Evolutionary conservation across 2,329 filamentous ascomycete genomes (phyloP).

Genomic region (Phyllosticta paracitricarpa): DNA sequence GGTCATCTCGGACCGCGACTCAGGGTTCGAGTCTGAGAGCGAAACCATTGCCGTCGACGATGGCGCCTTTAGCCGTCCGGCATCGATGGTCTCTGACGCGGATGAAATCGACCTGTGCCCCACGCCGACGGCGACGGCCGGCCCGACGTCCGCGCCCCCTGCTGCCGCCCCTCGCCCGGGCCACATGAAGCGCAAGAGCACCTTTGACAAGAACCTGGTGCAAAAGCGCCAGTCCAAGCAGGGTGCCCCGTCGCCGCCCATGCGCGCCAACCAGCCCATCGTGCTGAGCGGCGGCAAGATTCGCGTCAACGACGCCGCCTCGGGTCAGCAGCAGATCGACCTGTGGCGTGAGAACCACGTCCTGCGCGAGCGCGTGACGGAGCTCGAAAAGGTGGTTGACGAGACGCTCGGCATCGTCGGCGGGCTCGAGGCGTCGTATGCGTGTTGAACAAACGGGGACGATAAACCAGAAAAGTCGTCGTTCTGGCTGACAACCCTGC

Average conservation of each 20-base stretch:
- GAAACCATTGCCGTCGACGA: slow-evolving; percentile 35
- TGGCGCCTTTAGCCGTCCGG: slow-evolving; percentile 27
- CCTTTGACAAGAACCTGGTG: slow-evolving; percentile 13
- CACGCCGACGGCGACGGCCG: slow-evolving; percentile 19
- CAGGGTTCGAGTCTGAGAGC: slow-evolving; percentile 49
- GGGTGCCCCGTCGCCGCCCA: slow-evolving; percentile 16
- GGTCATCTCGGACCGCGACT: slow-evolving; percentile 32
- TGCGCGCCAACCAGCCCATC: neutral
- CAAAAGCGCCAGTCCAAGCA: slow-evolving; percentile 23
- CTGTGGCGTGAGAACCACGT: slow-evolving; percentile 49
- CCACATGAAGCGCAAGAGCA: slow-evolving; percentile 6
- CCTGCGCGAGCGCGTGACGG: slow-evolving; percentile 42
- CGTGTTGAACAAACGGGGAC: neutral
- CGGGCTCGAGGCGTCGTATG: slow-evolving; percentile 14
- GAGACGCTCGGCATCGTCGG: slow-evolving; percentile 45
- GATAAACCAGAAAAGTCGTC: neutral
- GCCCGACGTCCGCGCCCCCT: slow-evolving; percentile 2
- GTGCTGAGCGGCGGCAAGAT: slow-evolving; percentile 25
- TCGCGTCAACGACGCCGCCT: slow-evolving; percentile 27
- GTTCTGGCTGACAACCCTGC: neutral
- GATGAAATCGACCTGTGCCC: slow-evolving; percentile 24
- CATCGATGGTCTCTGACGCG: slow-evolving; percentile 24
- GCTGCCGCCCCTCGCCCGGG: neutral
- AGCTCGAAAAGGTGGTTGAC: slow-evolving; percentile 46
- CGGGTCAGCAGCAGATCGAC: slow-evolving; percentile 27